Evolutionary conservation across 2,329 filamentous ascomycete species (phyloP), one percentile per base, ranked within the genome.

Genomic region (Xylariales sp.): DNA sequence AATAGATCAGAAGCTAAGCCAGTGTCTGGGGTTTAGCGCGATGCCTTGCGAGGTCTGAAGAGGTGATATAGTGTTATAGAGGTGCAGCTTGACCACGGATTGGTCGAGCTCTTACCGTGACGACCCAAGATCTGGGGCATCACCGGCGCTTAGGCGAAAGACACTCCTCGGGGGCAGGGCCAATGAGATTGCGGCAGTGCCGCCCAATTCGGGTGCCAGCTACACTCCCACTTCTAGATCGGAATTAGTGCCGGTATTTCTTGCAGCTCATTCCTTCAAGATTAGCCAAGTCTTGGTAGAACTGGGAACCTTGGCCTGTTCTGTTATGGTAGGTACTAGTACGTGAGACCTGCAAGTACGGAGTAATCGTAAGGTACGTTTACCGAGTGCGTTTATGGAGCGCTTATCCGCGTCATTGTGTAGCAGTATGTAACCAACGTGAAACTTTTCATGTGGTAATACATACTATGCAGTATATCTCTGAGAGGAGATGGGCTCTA

Each of bases 81-180:
- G 60, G 60, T 64, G 59, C 57, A 60, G 48, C 39, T 64, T 41
- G 55, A 45, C 28, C 59, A 66, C 55, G 68, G 70, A 75, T 75
- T 75, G 74, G 74, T 32, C 55, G 23, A 45, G 65, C 41, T 16
- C 8, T 45, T 45, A 49, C 46, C 63, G 54, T 54, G 61, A 69
- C 39, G 60, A 12, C 60, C 71, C 69, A 67, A 69, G 70, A 61
- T 70, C 67, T 53, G 34, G 70, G 66, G 70, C 67, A 18, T 68
- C 55, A 70, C 69, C 67, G 72, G 74, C 74, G 74, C 74, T 75
- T 75, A 75, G 39, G 62, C 48, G 52, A 62, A 39, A 32, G 54
- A 59, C 56, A 52, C 49, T 53, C 7, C 54, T 39, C 7, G 39
- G 23, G 49, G 59, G 58, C 46, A 43, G 64, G 18, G 16, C 69